Evolutionary conservation across 441 rosid species (phyloP).

Genomic region (Populus hybrid): DNA sequence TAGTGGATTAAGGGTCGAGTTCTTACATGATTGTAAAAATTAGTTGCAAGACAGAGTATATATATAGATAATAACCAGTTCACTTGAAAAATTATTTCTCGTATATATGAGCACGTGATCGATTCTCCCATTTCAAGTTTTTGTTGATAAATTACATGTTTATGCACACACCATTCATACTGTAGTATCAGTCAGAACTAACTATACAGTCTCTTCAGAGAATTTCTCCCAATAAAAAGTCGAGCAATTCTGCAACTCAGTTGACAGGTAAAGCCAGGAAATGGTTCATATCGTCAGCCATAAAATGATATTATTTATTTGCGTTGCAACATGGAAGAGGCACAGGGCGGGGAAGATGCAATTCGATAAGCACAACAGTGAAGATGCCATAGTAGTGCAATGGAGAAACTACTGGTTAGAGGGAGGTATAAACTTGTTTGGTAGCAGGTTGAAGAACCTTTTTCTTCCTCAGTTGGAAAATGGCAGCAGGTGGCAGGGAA

Average conservation of each 20-base stretch:
- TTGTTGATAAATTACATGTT: background rate
- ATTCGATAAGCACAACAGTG: background rate
- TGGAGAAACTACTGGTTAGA: constrained; percentile 38
- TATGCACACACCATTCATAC: background rate
- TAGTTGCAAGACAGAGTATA: too few relatives aligned
- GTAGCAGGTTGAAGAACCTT: constrained; percentile 31
- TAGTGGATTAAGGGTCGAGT: too few relatives aligned
- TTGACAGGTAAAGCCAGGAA: too few relatives aligned
- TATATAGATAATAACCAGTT: too few relatives aligned
- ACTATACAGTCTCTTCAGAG: too few relatives aligned
- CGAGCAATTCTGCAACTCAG: too few relatives aligned
- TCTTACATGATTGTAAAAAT: too few relatives aligned
- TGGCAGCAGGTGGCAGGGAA: constrained; percentile 32
- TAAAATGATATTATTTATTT: background rate
- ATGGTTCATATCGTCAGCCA: background rate
- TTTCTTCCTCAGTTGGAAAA: constrained; percentile 2
- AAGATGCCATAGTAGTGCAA: constrained; percentile 16
- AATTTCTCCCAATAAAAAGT: background rate
- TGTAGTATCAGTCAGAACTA: background rate
- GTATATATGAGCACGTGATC: too few relatives aligned
- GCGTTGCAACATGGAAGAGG: background rate
- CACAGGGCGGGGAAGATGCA: background rate
- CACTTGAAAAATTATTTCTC: too few relatives aligned
- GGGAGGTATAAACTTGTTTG: constrained; percentile 45
- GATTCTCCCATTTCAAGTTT: too few relatives aligned